phyloP scores from a whole-genome alignment of 352 stramenopile genomes.

The Blastocystis sp. region DNA sequence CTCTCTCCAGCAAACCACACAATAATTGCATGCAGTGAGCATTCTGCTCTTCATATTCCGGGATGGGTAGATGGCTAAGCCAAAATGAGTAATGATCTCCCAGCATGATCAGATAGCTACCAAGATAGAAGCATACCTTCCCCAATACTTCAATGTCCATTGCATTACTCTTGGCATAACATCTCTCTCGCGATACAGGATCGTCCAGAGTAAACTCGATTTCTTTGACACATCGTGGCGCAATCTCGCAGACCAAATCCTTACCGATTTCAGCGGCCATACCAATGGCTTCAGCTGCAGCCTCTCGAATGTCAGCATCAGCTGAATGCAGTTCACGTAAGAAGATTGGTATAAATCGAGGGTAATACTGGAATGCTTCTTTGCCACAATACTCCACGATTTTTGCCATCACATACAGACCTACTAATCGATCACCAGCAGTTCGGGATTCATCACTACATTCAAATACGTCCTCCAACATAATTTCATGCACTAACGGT shows the following conservation, averaged over 20 bases:
- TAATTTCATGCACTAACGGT: conserved; percentile 46
- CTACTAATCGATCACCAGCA: conserved; percentile 16
- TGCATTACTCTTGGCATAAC: conserved; percentile 2
- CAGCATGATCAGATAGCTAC: neutral
- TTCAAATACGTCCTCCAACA: conserved; percentile 20
- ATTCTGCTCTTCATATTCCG: neutral
- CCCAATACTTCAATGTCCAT: neutral
- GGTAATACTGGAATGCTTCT: conserved; percentile 48
- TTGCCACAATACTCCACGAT: conserved; percentile 56
- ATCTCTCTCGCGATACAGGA: conserved; percentile 1
- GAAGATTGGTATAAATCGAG: conserved; percentile 55
- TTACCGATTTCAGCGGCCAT: conserved; percentile 2
- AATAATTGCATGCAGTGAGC: neutral
- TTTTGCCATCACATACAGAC: conserved; percentile 44
- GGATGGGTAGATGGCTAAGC: conserved; percentile 6
- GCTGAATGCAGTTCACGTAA: conserved; percentile 15
- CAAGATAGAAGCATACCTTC: conserved; percentile 3
- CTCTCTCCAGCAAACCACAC: conserved; percentile 14
- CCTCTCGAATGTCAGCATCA: conserved; percentile 5
- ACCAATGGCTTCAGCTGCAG: neutral
- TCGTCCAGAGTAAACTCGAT: conserved; percentile 20
- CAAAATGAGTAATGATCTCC: conserved; percentile 6
- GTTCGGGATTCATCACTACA: conserved; percentile 24
- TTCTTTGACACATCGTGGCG: conserved; percentile 16
- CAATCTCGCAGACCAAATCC: conserved; percentile 40